Percentiles rank a stretch among this genome's conserved stretches.
These are phyloP conservation scores for Rubia peregrina DNA, from an alignment of 305 asterid genomes.

Conservation along the genomic window DNA sequence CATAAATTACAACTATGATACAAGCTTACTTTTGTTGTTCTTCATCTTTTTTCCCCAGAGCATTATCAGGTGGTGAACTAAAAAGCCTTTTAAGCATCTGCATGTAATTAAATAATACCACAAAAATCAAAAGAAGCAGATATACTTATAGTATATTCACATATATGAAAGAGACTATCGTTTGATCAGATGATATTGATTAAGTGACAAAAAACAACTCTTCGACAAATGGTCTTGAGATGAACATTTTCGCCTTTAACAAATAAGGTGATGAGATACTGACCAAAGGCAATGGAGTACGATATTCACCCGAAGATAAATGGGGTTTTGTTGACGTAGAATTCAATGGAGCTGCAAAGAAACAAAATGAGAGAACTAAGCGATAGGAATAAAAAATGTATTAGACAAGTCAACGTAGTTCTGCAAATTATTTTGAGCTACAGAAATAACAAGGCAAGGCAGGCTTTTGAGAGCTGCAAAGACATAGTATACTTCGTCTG, in stretches of 20 bases:
- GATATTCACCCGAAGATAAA: constrained; percentile 7
- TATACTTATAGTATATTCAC: neutral
- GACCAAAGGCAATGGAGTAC: constrained; percentile 8
- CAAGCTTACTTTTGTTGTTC: constrained; percentile 45
- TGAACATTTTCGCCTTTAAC: neutral
- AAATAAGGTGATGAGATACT: constrained; percentile 1
- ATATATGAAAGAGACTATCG: neutral
- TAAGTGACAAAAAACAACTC: neutral
- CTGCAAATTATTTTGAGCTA: neutral
- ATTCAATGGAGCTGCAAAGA: constrained; percentile 15
- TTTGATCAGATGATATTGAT: neutral
- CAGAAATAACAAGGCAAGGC: neutral
- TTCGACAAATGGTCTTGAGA: neutral
- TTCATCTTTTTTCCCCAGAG: constrained; percentile 33
- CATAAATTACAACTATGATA: too few relatives aligned
- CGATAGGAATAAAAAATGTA: neutral
- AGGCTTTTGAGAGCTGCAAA: neutral
- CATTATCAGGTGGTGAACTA: constrained; percentile 39
- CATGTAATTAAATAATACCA: neutral
- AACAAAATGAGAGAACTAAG: neutral
- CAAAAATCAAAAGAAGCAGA: neutral
- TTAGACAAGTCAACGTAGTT: neutral
- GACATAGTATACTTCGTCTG: neutral
- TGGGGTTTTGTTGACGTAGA: constrained; percentile 8
- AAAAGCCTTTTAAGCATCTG: constrained; percentile 54